Percentiles rank a stretch among this genome's conserved stretches.
Conservation (phyloP, 2,329 filamentous ascomycete genomes). For the Colletotrichum sidae region DNA sequence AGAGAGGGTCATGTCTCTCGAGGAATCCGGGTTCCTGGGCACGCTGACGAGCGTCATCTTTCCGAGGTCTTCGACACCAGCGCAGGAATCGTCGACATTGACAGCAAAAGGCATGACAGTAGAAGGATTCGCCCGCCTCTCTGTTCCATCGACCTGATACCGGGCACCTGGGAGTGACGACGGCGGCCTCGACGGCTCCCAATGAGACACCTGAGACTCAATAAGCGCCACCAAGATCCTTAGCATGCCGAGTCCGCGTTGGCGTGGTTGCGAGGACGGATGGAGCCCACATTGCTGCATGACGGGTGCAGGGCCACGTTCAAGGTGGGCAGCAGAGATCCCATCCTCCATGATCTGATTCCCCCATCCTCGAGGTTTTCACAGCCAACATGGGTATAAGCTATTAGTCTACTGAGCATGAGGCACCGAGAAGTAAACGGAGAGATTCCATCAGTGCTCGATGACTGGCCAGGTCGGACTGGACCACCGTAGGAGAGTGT, state of each 20-base stretch:
- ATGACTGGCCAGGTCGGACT: no score
- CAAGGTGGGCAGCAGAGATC: no score
- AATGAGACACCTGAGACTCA: slow-evolving; percentile 7
- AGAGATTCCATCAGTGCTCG: no score
- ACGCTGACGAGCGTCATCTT: no score
- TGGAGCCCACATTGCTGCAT: not conserved
- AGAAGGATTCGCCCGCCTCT: not conserved
- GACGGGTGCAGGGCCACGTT: not conserved
- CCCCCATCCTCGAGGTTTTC: no score
- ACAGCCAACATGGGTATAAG: no score
- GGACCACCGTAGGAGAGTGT: not conserved
- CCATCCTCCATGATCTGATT: no score
- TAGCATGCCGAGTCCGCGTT: not conserved
- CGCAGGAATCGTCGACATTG: not conserved
- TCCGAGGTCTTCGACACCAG: not conserved
- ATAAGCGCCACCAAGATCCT: slow-evolving; percentile 2
- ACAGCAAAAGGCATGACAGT: slow-evolving; percentile 2
- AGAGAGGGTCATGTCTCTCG: not conserved
- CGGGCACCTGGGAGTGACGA: slow-evolving; percentile 25
- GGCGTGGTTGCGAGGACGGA: not conserved
- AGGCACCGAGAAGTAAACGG: no score
- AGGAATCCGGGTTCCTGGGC: not conserved
- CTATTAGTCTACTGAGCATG: no score
- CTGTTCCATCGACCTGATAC: slow-evolving; percentile 9
- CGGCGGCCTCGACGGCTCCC: slow-evolving; percentile 8